Percentiles rank a stretch among this genome's conserved stretches.
phyloP scores from a whole-genome alignment of 306 rosid species.

The Rubus parviflorus region DNA sequence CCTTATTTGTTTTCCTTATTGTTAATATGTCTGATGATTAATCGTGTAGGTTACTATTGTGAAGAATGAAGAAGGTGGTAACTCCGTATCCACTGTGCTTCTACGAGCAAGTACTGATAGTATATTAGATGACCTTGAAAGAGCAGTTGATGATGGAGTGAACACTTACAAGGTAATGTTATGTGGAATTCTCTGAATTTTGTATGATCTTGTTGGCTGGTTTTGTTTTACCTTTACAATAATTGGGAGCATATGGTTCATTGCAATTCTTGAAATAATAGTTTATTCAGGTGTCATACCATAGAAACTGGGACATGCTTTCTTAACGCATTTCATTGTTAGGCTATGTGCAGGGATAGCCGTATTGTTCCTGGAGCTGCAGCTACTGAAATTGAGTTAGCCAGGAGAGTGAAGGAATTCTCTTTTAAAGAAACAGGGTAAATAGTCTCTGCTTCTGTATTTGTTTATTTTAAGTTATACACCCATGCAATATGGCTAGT shows the following conservation, averaged over 20 bases:
- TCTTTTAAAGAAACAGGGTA: slow-evolving; percentile 77
- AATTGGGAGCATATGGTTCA: neutral
- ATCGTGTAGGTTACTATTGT: slow-evolving; percentile 61
- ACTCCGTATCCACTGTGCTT: slow-evolving; percentile 75
- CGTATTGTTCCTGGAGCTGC: slow-evolving; percentile 88
- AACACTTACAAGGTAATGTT: slow-evolving; percentile 75
- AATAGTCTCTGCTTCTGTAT: neutral
- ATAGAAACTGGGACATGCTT: slow-evolving; percentile 7
- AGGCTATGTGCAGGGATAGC: slow-evolving; percentile 97
- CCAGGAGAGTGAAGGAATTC: slow-evolving; percentile 74
- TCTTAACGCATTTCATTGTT: slow-evolving; percentile 22
- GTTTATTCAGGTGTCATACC: slow-evolving; percentile 8
- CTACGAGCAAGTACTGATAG: slow-evolving; percentile 86
- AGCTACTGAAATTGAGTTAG: slow-evolving; percentile 92
- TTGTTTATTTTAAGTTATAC: neutral
- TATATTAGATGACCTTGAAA: slow-evolving; percentile 84
- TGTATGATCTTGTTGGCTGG: no score
- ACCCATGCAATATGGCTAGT: slow-evolving; percentile 56
- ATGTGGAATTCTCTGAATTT: no score
- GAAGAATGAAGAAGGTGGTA: slow-evolving; percentile 86
- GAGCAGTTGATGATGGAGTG: slow-evolving; percentile 95
- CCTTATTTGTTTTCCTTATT: neutral
- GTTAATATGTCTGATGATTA: neutral
- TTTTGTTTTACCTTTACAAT: no score
- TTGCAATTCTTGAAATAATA: slow-evolving; percentile 4